Base-by-base conservation (phyloP, 495 filamentous ascomycete genomes). In the Tuber microsphaerosporum region DNA sequence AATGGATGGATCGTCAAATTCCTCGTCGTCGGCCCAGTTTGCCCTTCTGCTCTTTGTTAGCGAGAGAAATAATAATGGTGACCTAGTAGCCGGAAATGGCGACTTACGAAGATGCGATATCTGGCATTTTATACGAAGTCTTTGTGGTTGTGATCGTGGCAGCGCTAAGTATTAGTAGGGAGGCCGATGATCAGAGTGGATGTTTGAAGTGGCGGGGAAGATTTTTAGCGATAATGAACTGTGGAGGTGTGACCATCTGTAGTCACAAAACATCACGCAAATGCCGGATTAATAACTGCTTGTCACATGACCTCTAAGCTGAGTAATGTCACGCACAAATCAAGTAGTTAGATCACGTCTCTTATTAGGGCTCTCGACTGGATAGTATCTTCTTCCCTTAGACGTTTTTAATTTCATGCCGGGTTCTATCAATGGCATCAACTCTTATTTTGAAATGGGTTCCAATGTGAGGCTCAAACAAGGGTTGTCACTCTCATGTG, bases 1-100 rank as follows among this genome's bases (percentile, higher is more conserved):
- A 44, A 88, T 87, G 82, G 89, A 85, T 84, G 91, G 88, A 85
- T 97, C 95, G 81, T 97, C 93, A 85, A 93, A 91, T 76, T 97
- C 93, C 75, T 89, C 88, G 82, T 98, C 95, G 86, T 97, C 96
- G 83, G 95, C 96, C 95, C 95, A 99, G 88, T 98, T 91, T 82
- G 89, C 74, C 73, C 81, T 74, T 68, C 78, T 81, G 51, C 56
- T 65, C 26, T 31, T 65, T 34, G 26, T 65, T 34, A 65, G 26
- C 56, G 26, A 19, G 14, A 65, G 26, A 65, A 65, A 31, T 31
- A 14, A 65, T 34, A 16, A 19, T 34, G 56, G 56, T 7, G 26
- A 4, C 26, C 26, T 34, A 19, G 14, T 19, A 7, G 14, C 56
- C 12, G 26, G 56, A n/a, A 19, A 7, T 65, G 56, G 14, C 56